A percentile compares a stretch with the other conserved stretches of the same genome.
phyloP scores from a whole-genome alignment of 495 filamentous ascomycete species.

The Neurospora sp. region DNA sequence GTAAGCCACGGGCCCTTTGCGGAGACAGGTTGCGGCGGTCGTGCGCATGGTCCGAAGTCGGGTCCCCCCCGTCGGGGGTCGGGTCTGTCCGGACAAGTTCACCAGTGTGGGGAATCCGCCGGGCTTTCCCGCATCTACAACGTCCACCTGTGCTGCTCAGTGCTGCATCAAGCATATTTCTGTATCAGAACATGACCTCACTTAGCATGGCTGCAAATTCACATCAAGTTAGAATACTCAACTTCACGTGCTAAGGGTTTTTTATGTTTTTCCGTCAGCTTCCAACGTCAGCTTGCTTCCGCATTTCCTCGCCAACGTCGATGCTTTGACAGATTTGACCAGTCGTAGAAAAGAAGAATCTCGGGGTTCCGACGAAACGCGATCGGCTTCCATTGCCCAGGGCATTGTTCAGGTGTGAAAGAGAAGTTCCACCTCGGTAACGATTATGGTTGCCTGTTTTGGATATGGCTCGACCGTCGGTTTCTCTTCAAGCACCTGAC shows the following conservation, averaged over 20 bases:
- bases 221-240: not conserved
- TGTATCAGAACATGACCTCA: not conserved
- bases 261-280: not conserved
- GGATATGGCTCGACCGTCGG: not conserved
- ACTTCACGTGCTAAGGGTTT: not conserved
- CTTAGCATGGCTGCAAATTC: not conserved
- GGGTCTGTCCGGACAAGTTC: not conserved
- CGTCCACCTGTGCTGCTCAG: not conserved
- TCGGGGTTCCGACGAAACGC: not conserved
- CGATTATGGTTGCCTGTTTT: not conserved
- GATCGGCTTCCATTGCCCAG: not conserved
- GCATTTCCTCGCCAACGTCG: not conserved
- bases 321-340: not conserved
- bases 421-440: not conserved
- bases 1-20: not conserved
- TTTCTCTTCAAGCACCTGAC: not conserved
- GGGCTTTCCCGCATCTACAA: not conserved
- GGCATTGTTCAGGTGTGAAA: not conserved
- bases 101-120: not conserved
- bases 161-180: not conserved
- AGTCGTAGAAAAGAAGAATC: not conserved
- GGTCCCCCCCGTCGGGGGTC: not conserved
- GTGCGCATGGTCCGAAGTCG: not conserved
- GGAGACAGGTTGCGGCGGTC: not conserved
- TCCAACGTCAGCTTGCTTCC: not conserved